Percentiles rank a stretch among this genome's conserved stretches.
Evolutionary conservation across 2,329 filamentous ascomycete genomes (phyloP).

Genomic region (Colletotrichum eremochloae): DNA sequence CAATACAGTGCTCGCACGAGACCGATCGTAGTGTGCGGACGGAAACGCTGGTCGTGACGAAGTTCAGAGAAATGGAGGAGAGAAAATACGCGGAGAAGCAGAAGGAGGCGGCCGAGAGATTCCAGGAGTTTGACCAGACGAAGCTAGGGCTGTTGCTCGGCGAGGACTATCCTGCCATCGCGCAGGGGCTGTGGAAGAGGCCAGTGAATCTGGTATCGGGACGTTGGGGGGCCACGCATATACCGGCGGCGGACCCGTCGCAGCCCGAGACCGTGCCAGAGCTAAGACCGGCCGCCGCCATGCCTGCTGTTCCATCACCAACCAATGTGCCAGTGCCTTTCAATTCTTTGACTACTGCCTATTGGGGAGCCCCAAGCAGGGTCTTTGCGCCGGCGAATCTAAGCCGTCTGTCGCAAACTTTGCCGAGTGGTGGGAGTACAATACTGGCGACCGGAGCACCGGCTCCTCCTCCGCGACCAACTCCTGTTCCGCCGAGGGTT

Average conservation of each 20-base stretch:
- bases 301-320: neutral
- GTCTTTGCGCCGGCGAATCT: neutral
- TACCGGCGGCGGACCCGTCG: neutral
- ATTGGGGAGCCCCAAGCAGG: no score
- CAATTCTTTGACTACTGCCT: no score
- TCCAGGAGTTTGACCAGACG: constrained; percentile 28
- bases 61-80: constrained; percentile 26
- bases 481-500: neutral
- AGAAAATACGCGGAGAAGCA: neutral
- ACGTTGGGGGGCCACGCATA: neutral
- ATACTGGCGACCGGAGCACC: neutral
- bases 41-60: constrained; percentile 47
- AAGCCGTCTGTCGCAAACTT: no score
- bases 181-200: constrained; percentile 13
- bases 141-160: constrained; percentile 29
- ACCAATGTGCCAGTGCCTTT: neutral
- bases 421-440: neutral
- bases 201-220: constrained; percentile 1
- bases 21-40: constrained; percentile 33
- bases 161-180: constrained; percentile 24
- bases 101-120: constrained; percentile 13
- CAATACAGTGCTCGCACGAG: constrained; percentile 44
- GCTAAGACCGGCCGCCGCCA: neutral
- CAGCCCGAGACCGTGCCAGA: neutral
- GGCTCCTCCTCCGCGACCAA: neutral